A percentile compares a stretch with the other conserved stretches of the same genome.
These are phyloP conservation scores for Aspergillus vadensis DNA, from an alignment of 2,329 filamentous ascomycete genomes.

Conservation along the genomic window DNA sequence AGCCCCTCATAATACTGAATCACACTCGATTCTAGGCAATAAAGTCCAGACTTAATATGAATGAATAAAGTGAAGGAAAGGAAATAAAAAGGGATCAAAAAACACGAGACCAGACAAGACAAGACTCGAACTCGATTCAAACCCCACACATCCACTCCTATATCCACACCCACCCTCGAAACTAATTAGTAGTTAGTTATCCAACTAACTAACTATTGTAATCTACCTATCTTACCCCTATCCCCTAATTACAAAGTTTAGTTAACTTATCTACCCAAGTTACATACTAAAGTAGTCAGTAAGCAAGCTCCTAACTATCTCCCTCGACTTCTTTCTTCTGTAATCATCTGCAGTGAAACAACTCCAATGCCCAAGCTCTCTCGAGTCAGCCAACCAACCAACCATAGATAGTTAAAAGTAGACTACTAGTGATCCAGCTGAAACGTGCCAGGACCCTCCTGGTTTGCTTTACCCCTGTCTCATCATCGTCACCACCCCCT, in stretches of 20 bases:
- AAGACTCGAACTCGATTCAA: not conserved
- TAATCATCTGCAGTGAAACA: not conserved
- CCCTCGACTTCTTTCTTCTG: too few species aligned
- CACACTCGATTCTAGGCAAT: too few species aligned
- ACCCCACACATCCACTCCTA: not conserved
- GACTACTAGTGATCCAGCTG: constrained; percentile 1
- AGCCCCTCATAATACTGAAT: too few species aligned
- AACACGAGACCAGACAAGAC: too few species aligned
- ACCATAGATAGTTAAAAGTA: too few species aligned
- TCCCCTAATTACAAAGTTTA: too few species aligned
- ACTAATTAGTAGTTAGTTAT: not conserved
- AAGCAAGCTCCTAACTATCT: too few species aligned
- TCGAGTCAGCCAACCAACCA: not conserved
- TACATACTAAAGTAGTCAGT: too few species aligned
- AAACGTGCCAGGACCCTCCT: constrained; percentile 7
- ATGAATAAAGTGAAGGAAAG: not conserved
- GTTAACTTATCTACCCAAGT: too few species aligned
- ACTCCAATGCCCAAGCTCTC: not conserved
- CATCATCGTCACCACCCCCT: not conserved
- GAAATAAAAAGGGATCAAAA: not conserved
- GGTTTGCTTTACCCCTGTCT: not conserved
- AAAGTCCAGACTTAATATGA: not conserved
- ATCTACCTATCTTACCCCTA: constrained; percentile 1
- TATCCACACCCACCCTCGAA: not conserved
- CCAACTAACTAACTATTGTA: not conserved